A percentile compares a stretch with the other conserved stretches of the same genome.
Evolutionary conservation across 106 monocot genomes (phyloP).

Genomic region (Dioscorea alata): DNA sequence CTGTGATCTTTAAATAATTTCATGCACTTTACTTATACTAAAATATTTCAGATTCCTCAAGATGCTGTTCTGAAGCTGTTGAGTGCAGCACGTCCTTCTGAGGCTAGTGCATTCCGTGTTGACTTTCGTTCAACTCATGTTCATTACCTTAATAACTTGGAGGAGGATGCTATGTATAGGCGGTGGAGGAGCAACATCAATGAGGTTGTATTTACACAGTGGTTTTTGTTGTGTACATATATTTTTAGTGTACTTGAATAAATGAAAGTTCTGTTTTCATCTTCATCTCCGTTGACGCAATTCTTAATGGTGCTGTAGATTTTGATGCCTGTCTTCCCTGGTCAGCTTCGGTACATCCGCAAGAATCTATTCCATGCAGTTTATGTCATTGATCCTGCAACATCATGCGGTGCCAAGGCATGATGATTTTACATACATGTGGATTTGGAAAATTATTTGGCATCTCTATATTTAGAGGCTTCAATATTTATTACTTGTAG

Average conservation of each 20-base stretch:
- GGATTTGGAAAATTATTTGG: too few species aligned
- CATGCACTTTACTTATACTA: conserved; percentile 3
- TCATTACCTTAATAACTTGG: conserved; percentile 91
- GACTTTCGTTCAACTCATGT: conserved; percentile 89
- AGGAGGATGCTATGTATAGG: conserved; percentile 88
- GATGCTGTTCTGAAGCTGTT: conserved; percentile 68
- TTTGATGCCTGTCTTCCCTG: conserved; percentile 94
- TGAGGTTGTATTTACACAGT: conserved; percentile 48
- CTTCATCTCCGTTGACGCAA: background rate
- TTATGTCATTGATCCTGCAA: conserved; percentile 90
- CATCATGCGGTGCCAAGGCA: conserved; percentile 76
- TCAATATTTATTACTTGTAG: background rate
- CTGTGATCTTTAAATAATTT: background rate
- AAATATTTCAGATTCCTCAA: conserved; percentile 71
- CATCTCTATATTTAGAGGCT: too few species aligned
- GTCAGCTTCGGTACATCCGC: conserved; percentile 92
- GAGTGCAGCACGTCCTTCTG: conserved; percentile 65
- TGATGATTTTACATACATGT: conserved; percentile 9
- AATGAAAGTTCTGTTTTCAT: background rate
- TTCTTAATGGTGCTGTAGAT: conserved; percentile 41
- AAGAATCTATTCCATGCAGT: conserved; percentile 96
- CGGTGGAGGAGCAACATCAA: conserved; percentile 87
- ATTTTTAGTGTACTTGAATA: too few species aligned
- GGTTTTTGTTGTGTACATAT: background rate
- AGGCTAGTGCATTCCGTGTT: conserved; percentile 68